Conservation (phyloP, 179 eudicot genomes). For the Nepenthes alata region DNA sequence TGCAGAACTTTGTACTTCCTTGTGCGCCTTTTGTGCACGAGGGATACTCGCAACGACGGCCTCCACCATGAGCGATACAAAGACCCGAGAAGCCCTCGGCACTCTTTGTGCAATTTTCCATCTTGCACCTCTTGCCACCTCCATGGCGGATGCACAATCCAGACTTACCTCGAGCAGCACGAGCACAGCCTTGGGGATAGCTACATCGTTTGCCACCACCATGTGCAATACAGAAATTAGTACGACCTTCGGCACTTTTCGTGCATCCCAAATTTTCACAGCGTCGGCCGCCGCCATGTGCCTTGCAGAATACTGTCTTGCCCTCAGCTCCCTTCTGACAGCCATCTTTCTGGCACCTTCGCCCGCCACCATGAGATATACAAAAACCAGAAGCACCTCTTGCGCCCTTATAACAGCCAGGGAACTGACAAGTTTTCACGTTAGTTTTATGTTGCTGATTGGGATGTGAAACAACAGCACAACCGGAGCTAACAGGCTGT, state of each 20-base stretch:
- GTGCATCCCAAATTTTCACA: slow-evolving; percentile 86
- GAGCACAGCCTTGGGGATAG: slow-evolving; percentile 47
- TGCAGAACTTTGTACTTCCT: slow-evolving; percentile 66
- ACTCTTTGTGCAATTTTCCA: slow-evolving; percentile 49
- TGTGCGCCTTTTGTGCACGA: slow-evolving; percentile 63
- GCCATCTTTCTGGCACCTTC: slow-evolving; percentile 65
- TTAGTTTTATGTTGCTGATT: slow-evolving; percentile 21
- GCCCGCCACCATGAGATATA: slow-evolving; percentile 76
- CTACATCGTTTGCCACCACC: slow-evolving; percentile 72
- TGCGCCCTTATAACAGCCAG: slow-evolving; percentile 60
- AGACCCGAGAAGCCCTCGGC: slow-evolving; percentile 59
- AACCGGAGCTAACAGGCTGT: slow-evolving; percentile 10
- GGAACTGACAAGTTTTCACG: slow-evolving; percentile 40
- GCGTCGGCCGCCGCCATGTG: slow-evolving; percentile 96
- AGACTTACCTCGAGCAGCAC: slow-evolving; percentile 63
- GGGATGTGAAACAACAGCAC: slow-evolving; percentile 2
- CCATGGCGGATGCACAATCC: slow-evolving; percentile 75
- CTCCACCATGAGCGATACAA: slow-evolving; percentile 79
- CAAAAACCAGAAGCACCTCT: slow-evolving; percentile 57
- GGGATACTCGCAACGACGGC: slow-evolving; percentile 53
- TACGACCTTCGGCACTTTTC: slow-evolving; percentile 94
- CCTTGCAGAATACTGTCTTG: slow-evolving; percentile 89
- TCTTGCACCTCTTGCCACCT: slow-evolving; percentile 67
- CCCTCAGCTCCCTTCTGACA: slow-evolving; percentile 98
- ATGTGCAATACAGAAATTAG: slow-evolving; percentile 74